phyloP scores from a whole-genome alignment of 2,329 filamentous ascomycete species.

The Hypoxylon sp. region DNA sequence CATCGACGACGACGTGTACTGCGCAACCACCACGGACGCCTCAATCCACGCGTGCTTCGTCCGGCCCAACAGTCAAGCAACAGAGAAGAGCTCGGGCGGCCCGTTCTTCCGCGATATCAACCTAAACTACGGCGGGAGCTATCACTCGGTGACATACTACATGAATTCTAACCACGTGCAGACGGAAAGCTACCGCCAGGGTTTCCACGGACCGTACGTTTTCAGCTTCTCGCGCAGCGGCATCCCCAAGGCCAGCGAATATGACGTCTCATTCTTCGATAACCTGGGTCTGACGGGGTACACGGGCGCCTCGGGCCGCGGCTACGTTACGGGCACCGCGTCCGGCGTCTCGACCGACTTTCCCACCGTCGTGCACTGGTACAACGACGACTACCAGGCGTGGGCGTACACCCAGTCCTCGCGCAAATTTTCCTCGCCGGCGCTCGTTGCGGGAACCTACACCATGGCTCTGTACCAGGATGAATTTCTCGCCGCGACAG shows the following conservation, averaged over 20 bases:
- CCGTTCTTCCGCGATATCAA: slow-evolving; percentile 72
- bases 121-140: slow-evolving; percentile 67
- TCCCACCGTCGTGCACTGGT: slow-evolving; percentile 71
- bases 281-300: slow-evolving; percentile 68
- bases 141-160: slow-evolving; percentile 70
- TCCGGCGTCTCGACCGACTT: slow-evolving; percentile 64
- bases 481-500: slow-evolving; percentile 66
- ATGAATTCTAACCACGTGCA: slow-evolving; percentile 72
- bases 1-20: slow-evolving; percentile 72
- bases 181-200: slow-evolving; percentile 70
- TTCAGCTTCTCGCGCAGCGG: slow-evolving; percentile 69
- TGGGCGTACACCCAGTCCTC: slow-evolving; percentile 66
- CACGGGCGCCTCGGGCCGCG: slow-evolving; percentile 64
- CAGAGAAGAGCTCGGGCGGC: slow-evolving; percentile 71
- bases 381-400: slow-evolving; percentile 69
- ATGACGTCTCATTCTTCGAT: slow-evolving; percentile 70
- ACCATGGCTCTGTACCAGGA: slow-evolving; percentile 72
- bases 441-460: slow-evolving; percentile 73
- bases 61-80: slow-evolving; percentile 60
- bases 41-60: slow-evolving; percentile 52
- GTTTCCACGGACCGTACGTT: slow-evolving; percentile 72
- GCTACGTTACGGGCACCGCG: slow-evolving; percentile 68
- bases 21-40: slow-evolving; percentile 56
- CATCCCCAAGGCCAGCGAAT: slow-evolving; percentile 59
- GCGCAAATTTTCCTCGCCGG: slow-evolving; percentile 68